Evolutionary conservation across 2,329 filamentous ascomycete species (phyloP), one percentile per base, ranked within the genome.

Genomic region (Immersiporthe knoxdaviesiana): DNA sequence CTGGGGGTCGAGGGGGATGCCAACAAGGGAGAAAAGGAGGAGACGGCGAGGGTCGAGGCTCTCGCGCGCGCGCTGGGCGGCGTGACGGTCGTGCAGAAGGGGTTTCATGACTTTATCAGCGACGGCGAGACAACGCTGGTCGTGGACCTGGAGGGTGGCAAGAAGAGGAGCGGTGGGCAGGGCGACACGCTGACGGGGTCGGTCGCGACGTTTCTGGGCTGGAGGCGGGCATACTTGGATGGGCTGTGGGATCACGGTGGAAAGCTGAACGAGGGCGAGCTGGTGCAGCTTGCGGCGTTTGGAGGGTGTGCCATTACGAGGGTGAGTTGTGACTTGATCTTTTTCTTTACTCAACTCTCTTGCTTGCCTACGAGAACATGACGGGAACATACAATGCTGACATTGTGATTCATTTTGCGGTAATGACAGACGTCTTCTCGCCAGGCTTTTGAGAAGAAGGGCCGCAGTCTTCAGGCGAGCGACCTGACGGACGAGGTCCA

Each of bases 401-500:
- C 70, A 6, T 47, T 18, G 8, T 14, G 12, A 12, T 41, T 41
- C 12, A n/a, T 21, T 1, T 18, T 12, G 21, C 24, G 12, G 35
- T n/a, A 14, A 8, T 2, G n/a, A 58, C 68, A 88, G 87, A 88
- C 97, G 78, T 97, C 92, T 77, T 97, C 95, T 27, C 87, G 93
- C 63, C 83, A 94, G 70, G 96, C 96, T 0, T 99, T 97, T 80
- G 84, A 88, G 74, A 92, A 94, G 79, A 92, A 90, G 76, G 95
- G 96, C 0, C 87, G 96, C 72, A 93, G 92, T 77, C 81, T 99
- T 77, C 96, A 98, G 82, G 96, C 96, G 0, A 94, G 92, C 74
- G 96, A 98, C 80, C 81, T 99, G 77, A 97, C 95, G 0, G 93
- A 96, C 24, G 91, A 97, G 80, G 92, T 99, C 12, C 91, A 97